phyloP scores from a whole-genome alignment of 2,329 filamentous ascomycete species.

The Coniochaeta sp. region DNA sequence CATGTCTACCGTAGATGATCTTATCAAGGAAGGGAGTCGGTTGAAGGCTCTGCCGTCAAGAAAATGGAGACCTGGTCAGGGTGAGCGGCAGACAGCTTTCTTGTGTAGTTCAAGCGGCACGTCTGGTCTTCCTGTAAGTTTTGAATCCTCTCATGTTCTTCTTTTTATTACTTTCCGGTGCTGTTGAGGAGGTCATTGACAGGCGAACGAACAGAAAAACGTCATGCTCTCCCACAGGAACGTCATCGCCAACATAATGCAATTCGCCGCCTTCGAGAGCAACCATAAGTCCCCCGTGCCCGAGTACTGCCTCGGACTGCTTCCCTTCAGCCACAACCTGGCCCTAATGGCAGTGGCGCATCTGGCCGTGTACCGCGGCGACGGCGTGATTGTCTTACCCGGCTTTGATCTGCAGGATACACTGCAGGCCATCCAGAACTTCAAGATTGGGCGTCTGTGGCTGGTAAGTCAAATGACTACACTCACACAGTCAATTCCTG shows the following conservation, averaged over 20 bases:
- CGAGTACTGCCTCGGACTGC: no score
- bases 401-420: conserved; percentile 64
- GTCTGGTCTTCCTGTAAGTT: conserved; percentile 56
- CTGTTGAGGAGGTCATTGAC: no score
- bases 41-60: conserved; percentile 37
- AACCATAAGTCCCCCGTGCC: no score
- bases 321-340: conserved; percentile 76
- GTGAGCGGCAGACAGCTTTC: conserved; percentile 54
- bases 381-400: conserved; percentile 61
- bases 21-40: conserved; percentile 36
- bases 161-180: not conserved
- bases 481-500: no score
- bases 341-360: conserved; percentile 64
- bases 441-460: conserved; percentile 58
- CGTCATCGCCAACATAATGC: conserved; percentile 65
- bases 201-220: no score
- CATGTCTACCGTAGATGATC: conserved; percentile 55
- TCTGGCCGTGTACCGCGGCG: conserved; percentile 58
- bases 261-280: conserved; percentile 43
- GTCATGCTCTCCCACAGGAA: conserved; percentile 73
- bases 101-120: conserved; percentile 67
- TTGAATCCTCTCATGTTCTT: no score
- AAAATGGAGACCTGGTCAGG: conserved; percentile 46
- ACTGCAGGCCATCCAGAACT: conserved; percentile 55
- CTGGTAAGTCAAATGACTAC: conserved; percentile 38